Evolutionary conservation across 2,329 filamentous ascomycete species (phyloP).

Genomic region (Penicillium freii): DNA sequence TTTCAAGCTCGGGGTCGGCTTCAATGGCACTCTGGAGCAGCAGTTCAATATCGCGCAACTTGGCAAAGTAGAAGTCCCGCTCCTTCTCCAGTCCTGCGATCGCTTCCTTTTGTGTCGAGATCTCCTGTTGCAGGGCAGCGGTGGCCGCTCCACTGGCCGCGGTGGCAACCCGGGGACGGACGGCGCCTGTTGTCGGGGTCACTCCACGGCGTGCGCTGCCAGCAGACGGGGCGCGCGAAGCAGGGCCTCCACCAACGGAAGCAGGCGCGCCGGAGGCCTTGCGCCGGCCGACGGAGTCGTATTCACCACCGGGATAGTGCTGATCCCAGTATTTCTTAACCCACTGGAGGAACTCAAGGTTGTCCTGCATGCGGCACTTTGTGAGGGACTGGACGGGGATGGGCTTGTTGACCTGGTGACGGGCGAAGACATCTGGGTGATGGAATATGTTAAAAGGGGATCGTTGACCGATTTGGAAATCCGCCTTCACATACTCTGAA

Average conservation of each 20-base stretch:
- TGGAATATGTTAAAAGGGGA: slow-evolving; percentile 10
- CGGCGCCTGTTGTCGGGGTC: slow-evolving; percentile 59
- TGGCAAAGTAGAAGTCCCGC: slow-evolving; percentile 98
- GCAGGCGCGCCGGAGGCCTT: slow-evolving; percentile 70
- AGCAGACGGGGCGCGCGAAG: slow-evolving; percentile 46
- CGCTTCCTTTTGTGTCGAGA: slow-evolving; percentile 86
- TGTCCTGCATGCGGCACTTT: slow-evolving; percentile 99
- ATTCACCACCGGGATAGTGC: slow-evolving; percentile 94
- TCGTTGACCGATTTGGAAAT: neutral
- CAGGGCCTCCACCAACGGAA: slow-evolving; percentile 38
- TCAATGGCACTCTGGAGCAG: slow-evolving; percentile 91
- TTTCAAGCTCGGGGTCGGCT: slow-evolving; percentile 86
- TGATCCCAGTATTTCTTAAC: slow-evolving; percentile 97
- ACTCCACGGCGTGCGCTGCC: slow-evolving; percentile 56
- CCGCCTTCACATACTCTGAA: slow-evolving; percentile 70
- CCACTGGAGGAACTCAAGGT: slow-evolving; percentile 98
- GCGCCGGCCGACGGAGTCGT: slow-evolving; percentile 82
- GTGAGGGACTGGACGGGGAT: slow-evolving; percentile 84
- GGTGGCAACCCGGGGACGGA: slow-evolving; percentile 47
- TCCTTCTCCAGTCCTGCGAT: slow-evolving; percentile 93
- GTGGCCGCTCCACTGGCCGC: slow-evolving; percentile 55
- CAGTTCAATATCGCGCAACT: slow-evolving; percentile 93
- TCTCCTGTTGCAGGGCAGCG: slow-evolving; percentile 78
- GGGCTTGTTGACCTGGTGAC: slow-evolving; percentile 83
- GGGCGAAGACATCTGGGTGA: slow-evolving; percentile 67